Evolutionary conservation across 2,329 filamentous ascomycete genomes (phyloP), one percentile per base, ranked within the genome.

Genomic region (Trichoderma aggressivum): DNA sequence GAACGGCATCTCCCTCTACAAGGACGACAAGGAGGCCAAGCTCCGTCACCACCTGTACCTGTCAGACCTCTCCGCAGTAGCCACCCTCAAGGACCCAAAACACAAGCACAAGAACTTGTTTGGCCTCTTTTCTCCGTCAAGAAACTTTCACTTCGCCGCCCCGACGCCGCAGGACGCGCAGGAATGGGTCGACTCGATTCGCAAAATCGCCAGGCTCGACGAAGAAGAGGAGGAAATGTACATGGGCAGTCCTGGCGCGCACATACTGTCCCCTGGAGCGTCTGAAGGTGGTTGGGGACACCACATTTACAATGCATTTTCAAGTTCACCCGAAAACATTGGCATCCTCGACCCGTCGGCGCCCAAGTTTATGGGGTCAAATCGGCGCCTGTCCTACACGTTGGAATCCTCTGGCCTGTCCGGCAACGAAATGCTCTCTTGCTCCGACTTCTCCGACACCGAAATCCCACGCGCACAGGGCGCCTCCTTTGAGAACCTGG

Each of bases 111-210:
- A 93, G 66, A 90, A 97, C 79, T 89, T 98, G 72, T 98, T 99
- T 79, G 96, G 93, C 24, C 87, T 98, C 59, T 99, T 97, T 82
- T 95, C 94, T 0, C 92, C 94, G 0, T 92, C 94, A 18, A 91
- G 92, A 75, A 98, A 98, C 82, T 97, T 92, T 82, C 94, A 98
- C 77, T 90, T 99, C 72, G 92, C 97, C 80, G 94, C 93, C 1
- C 80, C 85, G 36, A 91, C 88, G 5, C 87, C 90, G 64, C 84
- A 89, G 71, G 94, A 98, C 73, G 93, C 93, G 7, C 88, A 92
- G 73, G 90, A 92, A 77, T 99, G 96, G 96, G 92, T 98, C 21
- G 86, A 92, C 30, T 82, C 92, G 65, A 94, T 98, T 76, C 88
- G 94, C 61, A 85, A 85, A 70, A 91, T 96, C 76, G 93, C 94